Evolutionary conservation across 139 green algal genomes (phyloP), one percentile per base, ranked within the genome.

Genomic region (Auxenochlorella protothecoides): DNA sequence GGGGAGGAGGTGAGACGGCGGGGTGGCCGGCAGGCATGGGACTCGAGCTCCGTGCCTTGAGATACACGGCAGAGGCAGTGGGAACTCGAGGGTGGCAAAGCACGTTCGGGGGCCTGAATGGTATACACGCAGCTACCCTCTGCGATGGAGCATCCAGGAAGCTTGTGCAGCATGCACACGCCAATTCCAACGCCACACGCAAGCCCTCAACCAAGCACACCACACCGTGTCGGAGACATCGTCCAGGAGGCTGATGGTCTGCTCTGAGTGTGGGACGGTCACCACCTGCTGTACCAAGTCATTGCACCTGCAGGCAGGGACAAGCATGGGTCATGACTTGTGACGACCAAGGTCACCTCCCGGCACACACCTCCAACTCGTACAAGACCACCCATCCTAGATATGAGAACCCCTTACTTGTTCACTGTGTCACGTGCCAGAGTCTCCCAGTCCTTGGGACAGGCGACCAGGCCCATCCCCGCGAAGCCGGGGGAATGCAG

Each of bases 171-270:
- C 11, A 54, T 51, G 12, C 12, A 15, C 5, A 69, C 14, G 13
- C 53, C 56, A 51, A 44, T 3, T 10, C 10, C 5, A 64, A 5
- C 11, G 15, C 13, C 6, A 61, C 4, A 52, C 62, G n/a, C n/a
- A 13, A 52, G 5, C 62, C 11, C 64, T 59, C 16, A 83, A 44
- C 0, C 27, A 44, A 44, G 27, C 27, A 44, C 27, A 44, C 27
- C 27, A 44, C 27, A 44, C 78, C 53, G 65, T 71, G 69, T 85
- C 80, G 4, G 78, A 85, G 11, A 85, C 76, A 64, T 82, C 72
- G 66, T 85, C 80, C 44, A 85, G 63, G 0, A 71, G 62, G 3
- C 67, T 68, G 13, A 85, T 68, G 10, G 69, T 75, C 3, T 68
- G 14, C 4, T 65, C 63, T 9, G 72, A 69, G 6, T 78, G 74